Conservation (phyloP, 805 yeast species). For the Sugiyamaella smithiae region DNA sequence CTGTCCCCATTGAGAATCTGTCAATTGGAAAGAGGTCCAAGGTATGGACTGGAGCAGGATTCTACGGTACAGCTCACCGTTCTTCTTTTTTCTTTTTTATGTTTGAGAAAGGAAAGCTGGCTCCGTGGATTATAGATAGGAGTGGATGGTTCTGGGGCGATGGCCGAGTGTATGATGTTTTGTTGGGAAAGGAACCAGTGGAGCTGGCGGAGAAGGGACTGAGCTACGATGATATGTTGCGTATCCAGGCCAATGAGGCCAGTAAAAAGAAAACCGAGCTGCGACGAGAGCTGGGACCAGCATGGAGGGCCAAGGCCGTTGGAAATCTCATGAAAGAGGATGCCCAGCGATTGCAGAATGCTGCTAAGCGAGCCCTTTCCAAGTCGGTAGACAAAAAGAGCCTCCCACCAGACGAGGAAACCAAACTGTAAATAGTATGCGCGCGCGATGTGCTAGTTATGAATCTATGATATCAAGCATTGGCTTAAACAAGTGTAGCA, state of each 20-base stretch:
- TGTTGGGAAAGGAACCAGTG: constrained; percentile 79
- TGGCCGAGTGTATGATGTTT: constrained; percentile 75
- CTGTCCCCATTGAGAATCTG: constrained; percentile 58
- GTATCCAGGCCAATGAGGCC: constrained; percentile 46
- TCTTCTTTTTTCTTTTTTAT: constrained; percentile 70
- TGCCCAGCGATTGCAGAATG: constrained; percentile 30
- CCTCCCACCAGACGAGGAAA: background rate
- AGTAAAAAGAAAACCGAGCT: constrained; percentile 50
- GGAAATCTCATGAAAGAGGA: constrained; percentile 46
- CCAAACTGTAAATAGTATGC: constrained; percentile 3
- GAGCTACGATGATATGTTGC: constrained; percentile 57
- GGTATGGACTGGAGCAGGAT: constrained; percentile 84
- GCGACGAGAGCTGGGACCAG: constrained; percentile 54
- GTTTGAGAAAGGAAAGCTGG: constrained; percentile 51
- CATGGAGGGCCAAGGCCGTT: constrained; percentile 55
- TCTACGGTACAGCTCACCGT: constrained; percentile 77
- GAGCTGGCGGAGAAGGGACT: constrained; percentile 72
- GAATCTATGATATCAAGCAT: background rate
- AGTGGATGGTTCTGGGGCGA: constrained; percentile 93
- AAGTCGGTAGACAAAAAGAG: constrained; percentile 6
- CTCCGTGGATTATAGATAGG: constrained; percentile 78
- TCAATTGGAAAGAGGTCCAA: constrained; percentile 58
- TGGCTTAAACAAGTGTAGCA: background rate
- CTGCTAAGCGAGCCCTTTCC: constrained; percentile 17
- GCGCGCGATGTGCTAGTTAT: too few species aligned